Conservation (phyloP, 2,329 filamentous ascomycete species). For the Alternaria novae-zelandiae region DNA sequence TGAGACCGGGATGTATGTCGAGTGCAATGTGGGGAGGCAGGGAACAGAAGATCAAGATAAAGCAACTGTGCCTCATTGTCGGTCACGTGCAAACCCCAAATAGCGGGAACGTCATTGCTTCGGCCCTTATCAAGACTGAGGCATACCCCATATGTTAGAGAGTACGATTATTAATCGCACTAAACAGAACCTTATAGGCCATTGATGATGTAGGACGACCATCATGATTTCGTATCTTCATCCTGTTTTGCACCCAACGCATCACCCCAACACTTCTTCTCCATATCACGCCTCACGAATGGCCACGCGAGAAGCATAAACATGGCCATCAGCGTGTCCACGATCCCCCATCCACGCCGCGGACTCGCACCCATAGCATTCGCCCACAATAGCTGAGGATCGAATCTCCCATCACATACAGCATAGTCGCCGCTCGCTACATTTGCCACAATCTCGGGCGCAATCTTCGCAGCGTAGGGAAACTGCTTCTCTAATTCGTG, state of each 20-base stretch:
- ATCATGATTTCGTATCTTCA: neutral
- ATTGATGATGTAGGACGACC: neutral
- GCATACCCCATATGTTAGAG: neutral
- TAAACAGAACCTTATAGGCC: neutral
- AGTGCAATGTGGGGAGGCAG: neutral
- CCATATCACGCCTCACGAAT: neutral
- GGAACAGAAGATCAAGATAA: neutral
- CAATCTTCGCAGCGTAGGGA: slow-evolving; percentile 29
- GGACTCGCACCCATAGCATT: slow-evolving; percentile 31
- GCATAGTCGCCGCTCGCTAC: slow-evolving; percentile 32
- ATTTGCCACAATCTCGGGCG: slow-evolving; percentile 22
- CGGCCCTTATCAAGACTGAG: no score
- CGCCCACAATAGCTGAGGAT: slow-evolving; percentile 22
- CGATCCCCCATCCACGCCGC: neutral
- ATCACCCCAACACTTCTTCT: neutral
- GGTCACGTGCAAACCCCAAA: neutral
- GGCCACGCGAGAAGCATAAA: slow-evolving; percentile 6
- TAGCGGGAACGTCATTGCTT: no score
- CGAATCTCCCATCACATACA: slow-evolving; percentile 25
- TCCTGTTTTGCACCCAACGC: neutral
- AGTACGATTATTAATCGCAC: neutral
- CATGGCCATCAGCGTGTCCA: slow-evolving; percentile 7
- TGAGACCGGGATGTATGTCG: neutral
- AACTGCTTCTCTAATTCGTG: slow-evolving; percentile 19
- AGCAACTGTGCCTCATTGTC: neutral